phyloP scores from a whole-genome alignment of 1,139 yeast genomes.

The Yamadazyma membranifaciens region DNA sequence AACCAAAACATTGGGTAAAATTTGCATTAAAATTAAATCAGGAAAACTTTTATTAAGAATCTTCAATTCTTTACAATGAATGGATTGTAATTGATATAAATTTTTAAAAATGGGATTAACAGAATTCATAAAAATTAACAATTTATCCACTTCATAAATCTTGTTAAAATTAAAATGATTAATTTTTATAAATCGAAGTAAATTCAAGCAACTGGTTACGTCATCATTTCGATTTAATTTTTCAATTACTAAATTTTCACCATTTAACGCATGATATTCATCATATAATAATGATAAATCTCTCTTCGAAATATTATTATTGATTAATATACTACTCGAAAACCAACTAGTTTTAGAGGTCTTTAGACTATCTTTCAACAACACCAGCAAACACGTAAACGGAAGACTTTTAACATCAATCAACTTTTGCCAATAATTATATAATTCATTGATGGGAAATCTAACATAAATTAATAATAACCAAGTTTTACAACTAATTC shows the following conservation, averaged over 20 bases:
- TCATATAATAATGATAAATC: conserved; percentile 2
- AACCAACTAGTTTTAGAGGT: conserved; percentile 14
- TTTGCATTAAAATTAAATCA: conserved; percentile 15
- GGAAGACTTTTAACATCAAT: conserved; percentile 4
- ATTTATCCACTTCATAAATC: conserved; percentile 1
- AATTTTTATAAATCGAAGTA: conserved; percentile 6
- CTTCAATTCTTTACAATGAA: conserved; percentile 5
- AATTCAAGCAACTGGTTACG: conserved; percentile 6
- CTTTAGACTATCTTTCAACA: conserved; percentile 9
- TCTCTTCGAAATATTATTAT: conserved; percentile 1
- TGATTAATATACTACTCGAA: conserved; percentile 10
- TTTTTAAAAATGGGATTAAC: conserved; percentile 16
- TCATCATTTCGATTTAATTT: conserved; percentile 4
- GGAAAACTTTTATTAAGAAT: conserved; percentile 5
- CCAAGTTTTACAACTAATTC: conserved; percentile 9
- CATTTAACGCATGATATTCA: conserved; percentile 1
- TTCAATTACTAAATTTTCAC: not conserved
- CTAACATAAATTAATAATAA: conserved; percentile 9
- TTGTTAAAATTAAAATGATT: conserved; percentile 3
- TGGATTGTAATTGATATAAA: conserved; percentile 12
- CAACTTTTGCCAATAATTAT: conserved; percentile 11
- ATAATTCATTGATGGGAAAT: conserved; percentile 5
- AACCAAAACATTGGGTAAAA: conserved; percentile 13
- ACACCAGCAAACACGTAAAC: not conserved
- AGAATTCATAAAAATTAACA: conserved; percentile 13